Conservation (phyloP, 2,329 filamentous ascomycete species). For the Botryosphaeria agaves region DNA sequence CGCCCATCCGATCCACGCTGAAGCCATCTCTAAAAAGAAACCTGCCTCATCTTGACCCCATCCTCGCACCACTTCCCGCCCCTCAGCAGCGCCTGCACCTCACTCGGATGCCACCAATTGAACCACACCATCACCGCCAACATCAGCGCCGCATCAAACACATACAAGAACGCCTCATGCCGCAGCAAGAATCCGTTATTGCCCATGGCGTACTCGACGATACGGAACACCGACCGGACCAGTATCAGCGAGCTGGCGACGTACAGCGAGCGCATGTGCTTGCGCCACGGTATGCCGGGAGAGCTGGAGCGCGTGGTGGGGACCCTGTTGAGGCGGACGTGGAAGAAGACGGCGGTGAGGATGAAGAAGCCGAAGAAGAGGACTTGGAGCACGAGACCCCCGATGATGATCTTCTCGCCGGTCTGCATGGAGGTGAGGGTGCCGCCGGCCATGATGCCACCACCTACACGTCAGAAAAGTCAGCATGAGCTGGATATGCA, state of each 20-base stretch:
- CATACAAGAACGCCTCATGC: constrained; percentile 23
- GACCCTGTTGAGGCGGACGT: constrained; percentile 8
- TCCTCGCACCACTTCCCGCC: background rate
- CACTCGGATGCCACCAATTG: constrained; percentile 8
- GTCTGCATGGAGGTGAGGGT: constrained; percentile 11
- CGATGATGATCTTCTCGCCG: constrained; percentile 27
- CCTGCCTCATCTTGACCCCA: too few relatives aligned
- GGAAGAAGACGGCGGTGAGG: constrained; percentile 12
- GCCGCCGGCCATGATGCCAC: constrained; percentile 21
- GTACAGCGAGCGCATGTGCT: constrained; percentile 26
- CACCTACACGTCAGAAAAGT: constrained; percentile 14
- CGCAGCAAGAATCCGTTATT: constrained; percentile 24
- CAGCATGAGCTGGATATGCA: background rate
- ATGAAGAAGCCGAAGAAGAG: constrained; percentile 34
- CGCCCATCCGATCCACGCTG: too few relatives aligned
- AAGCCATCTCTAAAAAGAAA: too few relatives aligned
- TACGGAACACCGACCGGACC: constrained; percentile 29
- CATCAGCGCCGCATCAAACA: constrained; percentile 12
- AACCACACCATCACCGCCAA: constrained; percentile 7
- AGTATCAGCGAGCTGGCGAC: constrained; percentile 27
- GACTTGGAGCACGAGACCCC: constrained; percentile 32
- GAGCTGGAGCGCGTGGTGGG: constrained; percentile 6
- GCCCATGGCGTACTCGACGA: constrained; percentile 31
- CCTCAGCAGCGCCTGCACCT: constrained; percentile 4
- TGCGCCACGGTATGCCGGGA: constrained; percentile 15